These are phyloP conservation scores for Psilocybe sp. DNA, from an alignment of 768 basidiomycete species.

Conservation along the genomic window DNA sequence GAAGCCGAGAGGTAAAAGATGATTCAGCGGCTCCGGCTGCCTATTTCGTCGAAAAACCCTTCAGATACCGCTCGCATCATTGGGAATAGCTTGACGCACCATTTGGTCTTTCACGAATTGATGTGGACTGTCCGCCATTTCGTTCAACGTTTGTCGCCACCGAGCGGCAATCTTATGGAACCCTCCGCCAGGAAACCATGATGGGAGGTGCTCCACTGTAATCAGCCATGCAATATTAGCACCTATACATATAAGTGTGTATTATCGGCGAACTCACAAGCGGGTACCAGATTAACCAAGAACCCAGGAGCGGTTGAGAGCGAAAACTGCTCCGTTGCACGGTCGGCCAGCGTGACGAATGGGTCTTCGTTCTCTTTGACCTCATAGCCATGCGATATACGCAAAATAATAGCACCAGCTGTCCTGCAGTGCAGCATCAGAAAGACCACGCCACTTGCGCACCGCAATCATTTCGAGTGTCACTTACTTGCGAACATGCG, in stretches of 20 bases:
- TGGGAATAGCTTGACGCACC: slow-evolving; percentile 23
- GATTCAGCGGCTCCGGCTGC: slow-evolving; percentile 28
- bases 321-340: slow-evolving; percentile 36
- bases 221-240: neutral
- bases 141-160: slow-evolving; percentile 39
- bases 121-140: slow-evolving; percentile 46
- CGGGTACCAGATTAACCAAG: slow-evolving; percentile 50
- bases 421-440: slow-evolving; percentile 23
- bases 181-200: slow-evolving; percentile 58
- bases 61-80: neutral
- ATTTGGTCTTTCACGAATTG: slow-evolving; percentile 41
- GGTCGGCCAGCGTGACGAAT: slow-evolving; percentile 36
- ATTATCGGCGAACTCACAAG: slow-evolving; percentile 23
- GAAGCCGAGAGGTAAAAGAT: slow-evolving; percentile 31
- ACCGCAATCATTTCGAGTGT: neutral
- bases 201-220: slow-evolving; percentile 43
- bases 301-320: slow-evolving; percentile 40
- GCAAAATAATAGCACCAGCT: slow-evolving; percentile 41
- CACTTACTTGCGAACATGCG: slow-evolving; percentile 35
- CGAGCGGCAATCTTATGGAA: slow-evolving; percentile 47
- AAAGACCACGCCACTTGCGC: neutral
- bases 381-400: slow-evolving; percentile 42
- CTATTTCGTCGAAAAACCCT: slow-evolving; percentile 11
- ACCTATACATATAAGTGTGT: neutral
- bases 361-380: slow-evolving; percentile 37